Evolutionary conservation across 768 basidiomycete genomes (phyloP).

Genomic region (Mycena venus): DNA sequence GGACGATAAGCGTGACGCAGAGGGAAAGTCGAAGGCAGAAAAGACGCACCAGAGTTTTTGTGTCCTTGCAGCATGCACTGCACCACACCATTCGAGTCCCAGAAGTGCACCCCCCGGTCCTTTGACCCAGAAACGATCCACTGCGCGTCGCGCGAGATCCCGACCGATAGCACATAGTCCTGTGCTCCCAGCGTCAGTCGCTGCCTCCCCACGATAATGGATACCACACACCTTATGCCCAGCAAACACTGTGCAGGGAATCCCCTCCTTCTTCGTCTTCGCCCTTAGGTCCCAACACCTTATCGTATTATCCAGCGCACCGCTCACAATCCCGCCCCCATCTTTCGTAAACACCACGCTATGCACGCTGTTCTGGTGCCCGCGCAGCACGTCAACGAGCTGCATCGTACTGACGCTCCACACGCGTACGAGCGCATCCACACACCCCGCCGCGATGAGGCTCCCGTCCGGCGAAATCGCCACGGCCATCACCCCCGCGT

Average conservation of each 20-base stretch:
- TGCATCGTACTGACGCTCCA: conserved; percentile 71
- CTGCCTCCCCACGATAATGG: conserved; percentile 41
- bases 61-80: conserved; percentile 93
- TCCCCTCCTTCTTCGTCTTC: conserved; percentile 38
- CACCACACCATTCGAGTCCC: conserved; percentile 82
- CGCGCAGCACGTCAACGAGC: conserved; percentile 79
- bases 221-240: conserved; percentile 79
- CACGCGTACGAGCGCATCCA: conserved; percentile 75
- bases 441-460: conserved; percentile 57
- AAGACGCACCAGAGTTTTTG: conserved; percentile 67
- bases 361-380: conserved; percentile 89
- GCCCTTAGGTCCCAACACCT: conserved; percentile 83
- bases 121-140: conserved; percentile 96
- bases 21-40: no score
- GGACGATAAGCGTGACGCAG: not conserved
- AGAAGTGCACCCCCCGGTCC: conserved; percentile 96
- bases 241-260: conserved; percentile 73
- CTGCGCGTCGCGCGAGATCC: conserved; percentile 89
- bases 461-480: conserved; percentile 72
- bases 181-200: conserved; percentile 18
- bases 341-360: conserved; percentile 94
- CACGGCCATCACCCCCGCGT: conserved; percentile 72
- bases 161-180: conserved; percentile 48
- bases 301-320: conserved; percentile 90
- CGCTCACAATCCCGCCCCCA: conserved; percentile 91